Evolutionary conservation across 2,329 filamentous ascomycete genomes (phyloP).

Genomic region (Helotiales sp.): DNA sequence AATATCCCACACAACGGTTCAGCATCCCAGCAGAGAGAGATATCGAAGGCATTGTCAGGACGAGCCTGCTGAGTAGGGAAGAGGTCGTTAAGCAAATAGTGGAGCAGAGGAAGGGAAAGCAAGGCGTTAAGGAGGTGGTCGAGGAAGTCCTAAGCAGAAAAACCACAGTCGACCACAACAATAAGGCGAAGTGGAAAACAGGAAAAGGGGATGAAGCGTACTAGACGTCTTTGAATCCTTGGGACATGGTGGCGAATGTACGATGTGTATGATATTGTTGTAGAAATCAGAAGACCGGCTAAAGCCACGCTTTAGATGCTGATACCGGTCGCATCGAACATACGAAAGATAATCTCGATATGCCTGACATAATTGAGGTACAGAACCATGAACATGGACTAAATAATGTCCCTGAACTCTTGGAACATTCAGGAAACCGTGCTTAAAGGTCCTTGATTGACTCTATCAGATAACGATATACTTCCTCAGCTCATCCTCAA

Average conservation of each 20-base stretch:
- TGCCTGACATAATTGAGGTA: too few species aligned
- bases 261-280: conserved; percentile 22
- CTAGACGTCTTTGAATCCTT: not conserved
- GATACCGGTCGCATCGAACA: conserved; percentile 25
- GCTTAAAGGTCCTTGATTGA: too few species aligned
- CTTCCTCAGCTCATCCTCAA: too few species aligned
- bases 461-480: too few species aligned
- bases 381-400: too few species aligned
- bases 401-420: too few species aligned
- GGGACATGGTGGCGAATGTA: conserved; percentile 9
- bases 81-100: conserved; percentile 66
- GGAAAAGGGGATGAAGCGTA: not conserved
- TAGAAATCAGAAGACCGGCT: conserved; percentile 9
- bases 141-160: conserved; percentile 67
- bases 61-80: conserved; percentile 44
- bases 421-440: too few species aligned
- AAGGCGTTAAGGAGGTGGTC: conserved; percentile 69
- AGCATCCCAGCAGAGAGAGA: conserved; percentile 69
- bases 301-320: conserved; percentile 5
- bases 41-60: conserved; percentile 46
- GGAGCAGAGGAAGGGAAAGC: conserved; percentile 58
- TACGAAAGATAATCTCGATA: too few species aligned
- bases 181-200: conserved; percentile 31
- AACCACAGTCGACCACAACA: conserved; percentile 48
- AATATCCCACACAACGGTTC: conserved; percentile 72